Evolutionary conservation across 495 filamentous ascomycete species (phyloP).

Genomic region (Massariosphaeria phaeospora): DNA sequence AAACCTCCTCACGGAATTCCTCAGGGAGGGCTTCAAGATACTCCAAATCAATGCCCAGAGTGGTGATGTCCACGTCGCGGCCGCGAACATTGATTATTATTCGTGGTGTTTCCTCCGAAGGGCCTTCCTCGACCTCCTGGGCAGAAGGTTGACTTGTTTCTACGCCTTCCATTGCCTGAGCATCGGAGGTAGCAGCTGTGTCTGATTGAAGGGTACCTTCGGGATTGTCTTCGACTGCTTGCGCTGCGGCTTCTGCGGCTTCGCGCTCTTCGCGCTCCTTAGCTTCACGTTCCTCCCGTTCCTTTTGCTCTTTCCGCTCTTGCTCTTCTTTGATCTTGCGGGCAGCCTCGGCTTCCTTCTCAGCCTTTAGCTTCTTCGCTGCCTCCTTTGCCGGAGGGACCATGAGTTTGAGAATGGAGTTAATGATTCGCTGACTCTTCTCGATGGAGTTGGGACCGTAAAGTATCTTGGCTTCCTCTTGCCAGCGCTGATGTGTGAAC

Average conservation of each 20-base stretch:
- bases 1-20: conserved; percentile 90
- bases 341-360: conserved; percentile 36
- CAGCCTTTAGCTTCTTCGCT: conserved; percentile 53
- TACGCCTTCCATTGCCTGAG: conserved; percentile 81
- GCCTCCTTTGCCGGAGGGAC: conserved; percentile 79
- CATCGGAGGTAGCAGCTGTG: conserved; percentile 43
- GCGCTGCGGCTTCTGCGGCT: conserved; percentile 48
- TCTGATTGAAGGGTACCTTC: conserved; percentile 35
- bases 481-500: conserved; percentile 71
- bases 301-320: conserved; percentile 38
- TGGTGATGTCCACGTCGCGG: conserved; percentile 82
- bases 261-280: conserved; percentile 63
- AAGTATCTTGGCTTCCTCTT: conserved; percentile 82
- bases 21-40: conserved; percentile 93
- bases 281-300: conserved; percentile 56
- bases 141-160: conserved; percentile 48
- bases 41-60: conserved; percentile 85
- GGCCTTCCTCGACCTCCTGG: conserved; percentile 40
- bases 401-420: conserved; percentile 66
- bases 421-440: conserved; percentile 65
- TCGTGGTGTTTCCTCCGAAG: conserved; percentile 54
- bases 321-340: conserved; percentile 49
- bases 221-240: conserved; percentile 27
- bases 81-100: conserved; percentile 78
- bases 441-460: conserved; percentile 66